Base-by-base conservation (phyloP, 2,329 filamentous ascomycete species). In the Diaporthe helianthi region DNA sequence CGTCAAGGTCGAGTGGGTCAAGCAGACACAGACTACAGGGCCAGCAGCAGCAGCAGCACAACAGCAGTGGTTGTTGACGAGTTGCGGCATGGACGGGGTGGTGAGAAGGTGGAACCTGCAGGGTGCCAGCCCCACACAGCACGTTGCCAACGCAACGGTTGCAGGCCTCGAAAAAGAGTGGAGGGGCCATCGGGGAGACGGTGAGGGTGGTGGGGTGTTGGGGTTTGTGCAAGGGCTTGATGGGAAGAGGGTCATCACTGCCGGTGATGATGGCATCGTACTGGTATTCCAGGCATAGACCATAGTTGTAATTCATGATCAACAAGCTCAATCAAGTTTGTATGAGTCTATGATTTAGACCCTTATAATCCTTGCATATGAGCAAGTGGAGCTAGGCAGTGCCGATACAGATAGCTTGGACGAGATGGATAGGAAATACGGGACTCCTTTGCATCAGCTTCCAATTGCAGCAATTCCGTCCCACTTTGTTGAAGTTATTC, bases 21-120 rank as follows among this genome's bases (percentile, higher is more conserved):
- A 84, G 77, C 82, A 77, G 78, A n/a, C 67, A 8, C 69, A 66
- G n/a, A 36, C 41, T 3, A 17, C 54, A 7, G 69, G 66, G 12
- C 41, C 65, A 12, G 65, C 51, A 6, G 65, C 65, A 47, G 81
- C 73, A 77, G 65, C 65, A 47, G 81, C 73, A 77, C 76, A 72
- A 83, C 76, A 74, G 36, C 86, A 80, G 69, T 95, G 89, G 90
- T 77, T 97, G 71, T 83, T 98, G 65, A 98, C 95, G 2, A 93
- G 89, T 72, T 94, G 91, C 74, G 96, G 96, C 10, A 93, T 98
- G 86, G 96, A 99, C 76, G 95, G 96, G 22, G 93, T 94, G 0
- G 89, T 99, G 24, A 86, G 93, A 76, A 85, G 94, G 71, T 99
- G 96, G 96, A 95, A 99, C 80, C 77, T 89, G 65, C 81, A 86